These are phyloP conservation scores for Erysimum pusillum DNA, from an alignment of 441 rosid species.

Conservation along the genomic window DNA sequence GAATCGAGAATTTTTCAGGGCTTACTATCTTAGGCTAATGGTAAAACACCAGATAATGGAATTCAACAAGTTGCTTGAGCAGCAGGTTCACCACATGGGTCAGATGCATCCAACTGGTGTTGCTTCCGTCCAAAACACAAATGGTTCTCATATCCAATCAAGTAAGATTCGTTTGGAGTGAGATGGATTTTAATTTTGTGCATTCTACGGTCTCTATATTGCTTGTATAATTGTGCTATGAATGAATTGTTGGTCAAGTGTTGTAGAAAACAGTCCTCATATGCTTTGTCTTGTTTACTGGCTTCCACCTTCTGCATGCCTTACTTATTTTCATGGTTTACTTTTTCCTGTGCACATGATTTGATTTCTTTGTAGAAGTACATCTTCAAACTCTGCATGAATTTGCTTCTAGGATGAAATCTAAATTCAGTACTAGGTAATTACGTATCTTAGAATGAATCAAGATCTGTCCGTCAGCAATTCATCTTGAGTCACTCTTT, in stretches of 20 bases:
- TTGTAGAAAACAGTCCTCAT: constrained; percentile 18
- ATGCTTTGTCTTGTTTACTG: constrained; percentile 10
- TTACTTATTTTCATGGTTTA: background rate
- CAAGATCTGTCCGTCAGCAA: background rate
- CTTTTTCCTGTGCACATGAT: background rate
- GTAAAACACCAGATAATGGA: constrained; percentile 94
- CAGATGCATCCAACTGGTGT: constrained; percentile 73
- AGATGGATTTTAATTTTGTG: constrained; percentile 6
- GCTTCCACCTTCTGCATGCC: background rate
- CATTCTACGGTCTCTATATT: background rate
- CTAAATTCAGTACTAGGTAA: constrained; percentile 1
- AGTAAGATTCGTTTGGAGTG: constrained; percentile 57
- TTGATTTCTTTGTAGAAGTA: constrained; percentile 5
- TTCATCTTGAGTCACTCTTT: background rate
- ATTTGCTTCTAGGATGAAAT: constrained; percentile 12
- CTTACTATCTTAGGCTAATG: constrained; percentile 86
- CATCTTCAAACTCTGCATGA: constrained; percentile 10
- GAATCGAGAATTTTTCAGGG: constrained; percentile 91
- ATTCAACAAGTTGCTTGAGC: constrained; percentile 94
- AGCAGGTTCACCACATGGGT: constrained; percentile 84
- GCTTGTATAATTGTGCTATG: background rate
- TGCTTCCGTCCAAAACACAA: constrained; percentile 65
- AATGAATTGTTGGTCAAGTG: background rate
- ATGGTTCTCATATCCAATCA: constrained; percentile 77
- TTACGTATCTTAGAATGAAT: background rate